phyloP scores from a whole-genome alignment of 2,329 filamentous ascomycete genomes.

The Aspergillus viridinutans region DNA sequence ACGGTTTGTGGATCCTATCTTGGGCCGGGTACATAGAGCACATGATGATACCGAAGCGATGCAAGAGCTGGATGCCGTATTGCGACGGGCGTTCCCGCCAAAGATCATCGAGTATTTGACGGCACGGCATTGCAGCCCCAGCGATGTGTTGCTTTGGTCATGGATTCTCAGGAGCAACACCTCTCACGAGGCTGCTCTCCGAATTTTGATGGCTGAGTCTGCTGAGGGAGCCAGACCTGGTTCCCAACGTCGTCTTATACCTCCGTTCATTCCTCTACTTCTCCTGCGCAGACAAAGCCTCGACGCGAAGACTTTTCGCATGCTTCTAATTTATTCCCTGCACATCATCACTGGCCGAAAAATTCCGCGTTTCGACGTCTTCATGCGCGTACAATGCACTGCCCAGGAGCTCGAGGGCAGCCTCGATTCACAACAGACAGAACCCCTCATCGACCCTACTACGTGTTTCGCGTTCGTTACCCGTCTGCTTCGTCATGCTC shows the following conservation, averaged over 20 bases:
- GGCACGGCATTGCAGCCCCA: conserved; percentile 29
- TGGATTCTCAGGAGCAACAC: conserved; percentile 43
- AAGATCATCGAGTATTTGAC: conserved; percentile 26
- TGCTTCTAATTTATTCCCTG: conserved; percentile 39
- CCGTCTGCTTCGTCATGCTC: conserved; percentile 50
- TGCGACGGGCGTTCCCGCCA: conserved; percentile 32
- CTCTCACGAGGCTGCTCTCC: conserved; percentile 32
- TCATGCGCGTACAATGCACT: not conserved
- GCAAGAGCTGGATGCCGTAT: conserved; percentile 20
- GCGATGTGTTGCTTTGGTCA: conserved; percentile 44
- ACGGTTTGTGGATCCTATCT: conserved; percentile 27
- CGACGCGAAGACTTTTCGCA: conserved; percentile 38
- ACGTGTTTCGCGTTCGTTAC: conserved; percentile 40
- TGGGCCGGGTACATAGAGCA: conserved; percentile 9
- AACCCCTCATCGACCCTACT: conserved; percentile 21
- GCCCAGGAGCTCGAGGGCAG: conserved; percentile 1
- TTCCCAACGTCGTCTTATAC: conserved; percentile 23
- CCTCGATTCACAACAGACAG: not conserved
- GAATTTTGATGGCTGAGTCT: conserved; percentile 31
- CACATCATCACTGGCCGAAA: conserved; percentile 29
- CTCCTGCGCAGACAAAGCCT: conserved; percentile 44
- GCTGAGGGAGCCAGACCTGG: conserved; percentile 11
- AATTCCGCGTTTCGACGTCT: conserved; percentile 9
- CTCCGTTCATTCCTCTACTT: conserved; percentile 46
- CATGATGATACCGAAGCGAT: not conserved